Base-by-base conservation (phyloP, 2,329 filamentous ascomycete genomes). In the Gaeumannomyces sp. region DNA sequence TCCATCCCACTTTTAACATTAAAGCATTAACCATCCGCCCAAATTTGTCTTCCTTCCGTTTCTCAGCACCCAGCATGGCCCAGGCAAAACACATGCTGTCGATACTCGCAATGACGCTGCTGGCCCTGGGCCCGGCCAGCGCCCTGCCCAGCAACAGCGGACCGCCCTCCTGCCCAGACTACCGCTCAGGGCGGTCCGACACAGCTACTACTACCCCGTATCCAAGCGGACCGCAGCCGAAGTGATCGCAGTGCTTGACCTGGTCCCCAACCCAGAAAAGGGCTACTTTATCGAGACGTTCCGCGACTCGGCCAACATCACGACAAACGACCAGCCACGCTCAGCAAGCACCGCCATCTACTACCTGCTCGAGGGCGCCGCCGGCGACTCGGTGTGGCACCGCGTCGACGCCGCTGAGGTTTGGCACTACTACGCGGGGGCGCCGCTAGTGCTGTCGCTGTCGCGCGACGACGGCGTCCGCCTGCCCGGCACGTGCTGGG, bases 261-360 rank as follows among this genome's bases (percentile, higher is more conserved):
- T 89, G 31, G 71, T 77, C 61, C 76, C 79, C 11, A 86, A 90
- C 73, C 80, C 85, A 59, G 86, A 89, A 76, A 87, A 87, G 63
- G 86, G 87, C 60, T 89, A 86, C 76, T 90, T 84, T 70, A 75
- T 74, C 67, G 84, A 88, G 72, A 90, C 86, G 1, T 85, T 90
- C 74, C 78, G 81, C 64, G 79, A 83, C 67, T 69, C 77, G 2
- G 75, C 76, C 19, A 77, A 77, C 2, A 76, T 90, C 25, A 80
- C 85, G 0, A 87, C 85, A 33, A 83, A 85, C 70, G 77, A 77
- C 2, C 68, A 70, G 13, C 75, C 79, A 22, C 80, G 87, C 45
- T 80, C 80, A 65, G 81, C 85, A 2, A 85, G 81, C 64, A 89
- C 86, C 0, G 81, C 80, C 2, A 90, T 91, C 63, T 85, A 82